These are phyloP conservation scores for Myxozyma mucilagina DNA, from an alignment of 805 yeast genomes.

Conservation along the genomic window DNA sequence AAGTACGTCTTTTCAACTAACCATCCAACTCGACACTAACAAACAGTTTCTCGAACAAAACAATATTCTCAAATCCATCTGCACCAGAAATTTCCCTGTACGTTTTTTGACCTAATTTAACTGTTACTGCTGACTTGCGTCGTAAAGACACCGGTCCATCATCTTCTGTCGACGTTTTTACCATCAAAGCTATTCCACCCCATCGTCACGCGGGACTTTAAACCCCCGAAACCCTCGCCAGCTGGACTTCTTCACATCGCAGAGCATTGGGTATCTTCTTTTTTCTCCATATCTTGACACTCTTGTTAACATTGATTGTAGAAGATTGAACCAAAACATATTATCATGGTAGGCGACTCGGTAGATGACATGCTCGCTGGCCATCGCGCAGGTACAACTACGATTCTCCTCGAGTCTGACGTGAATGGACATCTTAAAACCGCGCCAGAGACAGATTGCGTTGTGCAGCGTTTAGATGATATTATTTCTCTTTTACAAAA, in stretches of 20 bases:
- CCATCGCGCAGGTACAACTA: conserved; percentile 58
- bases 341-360: conserved; percentile 76
- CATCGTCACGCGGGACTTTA: conserved; percentile 60
- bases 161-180: conserved; percentile 50
- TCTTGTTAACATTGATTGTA: neutral
- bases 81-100: conserved; percentile 58
- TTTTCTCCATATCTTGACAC: neutral
- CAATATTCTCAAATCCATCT: conserved; percentile 53
- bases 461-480: conserved; percentile 26
- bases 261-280: conserved; percentile 43
- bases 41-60: conserved; percentile 35
- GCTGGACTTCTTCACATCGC: conserved; percentile 62
- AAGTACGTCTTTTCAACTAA: conserved; percentile 27
- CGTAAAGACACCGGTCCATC: conserved; percentile 50
- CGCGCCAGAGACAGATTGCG: conserved; percentile 37
- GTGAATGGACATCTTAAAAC: conserved; percentile 51
- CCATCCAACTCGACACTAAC: neutral
- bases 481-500: conserved; percentile 20
- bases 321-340: conserved; percentile 45
- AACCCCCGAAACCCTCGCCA: conserved; percentile 70
- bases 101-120: neutral
- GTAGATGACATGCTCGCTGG: conserved; percentile 69
- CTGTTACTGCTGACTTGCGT: neutral
- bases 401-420: conserved; percentile 55
- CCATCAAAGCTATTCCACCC: conserved; percentile 50